These are phyloP conservation scores for Truncatella angustata DNA, from an alignment of 2,329 filamentous ascomycete genomes.

Conservation along the genomic window DNA sequence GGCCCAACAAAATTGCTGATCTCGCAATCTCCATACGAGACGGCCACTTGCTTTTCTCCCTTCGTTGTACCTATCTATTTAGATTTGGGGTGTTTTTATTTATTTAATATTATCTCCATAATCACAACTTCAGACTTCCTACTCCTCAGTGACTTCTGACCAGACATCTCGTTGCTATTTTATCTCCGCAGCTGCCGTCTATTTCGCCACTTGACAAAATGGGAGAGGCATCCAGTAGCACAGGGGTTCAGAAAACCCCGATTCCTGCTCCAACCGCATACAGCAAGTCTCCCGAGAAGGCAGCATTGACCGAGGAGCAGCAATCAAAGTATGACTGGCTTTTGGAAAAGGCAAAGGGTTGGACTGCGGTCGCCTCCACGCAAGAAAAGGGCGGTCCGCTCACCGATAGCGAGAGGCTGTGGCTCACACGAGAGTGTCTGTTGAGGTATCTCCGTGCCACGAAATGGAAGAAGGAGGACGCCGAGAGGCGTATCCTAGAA, in stretches of 20 bases:
- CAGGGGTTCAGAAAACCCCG: constrained; percentile 46
- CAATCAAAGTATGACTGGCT: constrained; percentile 77
- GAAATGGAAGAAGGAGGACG: constrained; percentile 79
- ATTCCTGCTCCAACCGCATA: constrained; percentile 55
- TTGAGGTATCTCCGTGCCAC: constrained; percentile 90
- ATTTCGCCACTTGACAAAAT: constrained; percentile 7
- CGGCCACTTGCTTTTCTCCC: no score
- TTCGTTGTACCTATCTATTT: no score
- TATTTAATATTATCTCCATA: no score
- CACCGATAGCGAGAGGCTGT: constrained; percentile 78
- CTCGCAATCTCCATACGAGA: neutral
- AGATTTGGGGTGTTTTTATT: no score
- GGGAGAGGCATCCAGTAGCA: constrained; percentile 24
- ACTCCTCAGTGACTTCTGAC: neutral
- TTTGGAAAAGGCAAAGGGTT: constrained; percentile 66
- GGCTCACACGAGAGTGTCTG: constrained; percentile 88
- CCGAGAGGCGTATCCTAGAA: constrained; percentile 73
- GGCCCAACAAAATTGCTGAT: neutral
- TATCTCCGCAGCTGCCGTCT: neutral
- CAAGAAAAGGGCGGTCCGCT: constrained; percentile 63
- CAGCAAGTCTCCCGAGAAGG: constrained; percentile 54
- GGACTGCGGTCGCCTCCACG: constrained; percentile 63
- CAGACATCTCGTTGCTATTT: neutral
- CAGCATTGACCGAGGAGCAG: constrained; percentile 72
- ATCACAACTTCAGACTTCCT: no score